Evolutionary conservation across 495 filamentous ascomycete species (phyloP).

Genomic region (Penicillium samsonianum): DNA sequence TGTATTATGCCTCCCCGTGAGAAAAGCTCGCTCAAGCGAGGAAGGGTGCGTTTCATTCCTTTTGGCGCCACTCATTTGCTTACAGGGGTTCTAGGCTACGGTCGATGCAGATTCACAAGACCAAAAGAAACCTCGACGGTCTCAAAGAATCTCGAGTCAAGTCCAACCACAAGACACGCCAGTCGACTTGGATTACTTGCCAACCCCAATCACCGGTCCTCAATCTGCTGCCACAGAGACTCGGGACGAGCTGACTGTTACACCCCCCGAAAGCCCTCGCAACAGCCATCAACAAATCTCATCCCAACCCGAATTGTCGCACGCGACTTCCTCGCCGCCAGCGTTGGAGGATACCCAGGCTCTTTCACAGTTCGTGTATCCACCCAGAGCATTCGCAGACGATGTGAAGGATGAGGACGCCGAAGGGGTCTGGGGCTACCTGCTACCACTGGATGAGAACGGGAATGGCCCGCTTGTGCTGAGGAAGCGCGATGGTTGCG

Average conservation of each 20-base stretch:
- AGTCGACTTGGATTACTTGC: conserved; percentile 66
- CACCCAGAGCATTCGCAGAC: conserved; percentile 70
- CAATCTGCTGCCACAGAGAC: conserved; percentile 62
- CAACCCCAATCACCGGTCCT: conserved; percentile 77
- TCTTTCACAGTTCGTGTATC: conserved; percentile 76
- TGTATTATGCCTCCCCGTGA: conserved; percentile 51
- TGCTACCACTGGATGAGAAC: conserved; percentile 74
- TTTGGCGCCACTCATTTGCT: conserved; percentile 12
- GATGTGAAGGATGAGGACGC: conserved; percentile 78
- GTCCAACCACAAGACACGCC: conserved; percentile 58
- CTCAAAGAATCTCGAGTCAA: conserved; percentile 54
- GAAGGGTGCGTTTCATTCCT: conserved; percentile 37
- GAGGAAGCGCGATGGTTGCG: conserved; percentile 66
- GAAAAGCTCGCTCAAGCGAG: conserved; percentile 57
- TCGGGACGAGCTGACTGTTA: conserved; percentile 70
- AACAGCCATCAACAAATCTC: conserved; percentile 54
- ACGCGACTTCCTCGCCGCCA: conserved; percentile 68
- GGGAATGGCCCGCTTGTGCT: conserved; percentile 73
- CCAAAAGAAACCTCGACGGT: conserved; percentile 54
- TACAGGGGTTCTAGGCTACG: conserved; percentile 35
- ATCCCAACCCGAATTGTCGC: conserved; percentile 59
- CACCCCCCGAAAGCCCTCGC: conserved; percentile 66
- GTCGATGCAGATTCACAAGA: conserved; percentile 44
- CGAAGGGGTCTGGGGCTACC: conserved; percentile 94
- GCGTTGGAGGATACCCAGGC: conserved; percentile 58